Base-by-base conservation (phyloP, 1,284 basidiomycete species). In the Testicularia cyperi region DNA sequence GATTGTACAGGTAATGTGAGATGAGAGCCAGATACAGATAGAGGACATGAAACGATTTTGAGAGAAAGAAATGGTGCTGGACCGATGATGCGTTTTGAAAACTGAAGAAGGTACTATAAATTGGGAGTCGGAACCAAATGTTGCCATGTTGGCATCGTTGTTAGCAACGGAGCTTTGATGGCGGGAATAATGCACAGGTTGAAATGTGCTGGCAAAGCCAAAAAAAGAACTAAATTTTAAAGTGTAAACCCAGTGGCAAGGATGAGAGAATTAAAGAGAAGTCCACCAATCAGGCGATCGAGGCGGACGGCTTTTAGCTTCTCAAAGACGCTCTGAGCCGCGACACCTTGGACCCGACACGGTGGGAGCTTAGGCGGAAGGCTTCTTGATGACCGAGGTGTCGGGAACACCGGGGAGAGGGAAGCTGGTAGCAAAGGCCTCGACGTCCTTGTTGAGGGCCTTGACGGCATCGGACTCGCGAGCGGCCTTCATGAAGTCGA, bases 401-500 rank as follows among this genome's bases (percentile, higher is more conserved):
- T 92, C 88, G 30, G 78, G 79, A 6, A 92, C 85, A 79, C 94
- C 92, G 44, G 94, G 94, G 13, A 98, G 81, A 4, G 94, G 94
- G 88, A 88, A 97, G 78, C 83, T 82, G 61, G 81, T 84, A 15
- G 91, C 88, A 75, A 97, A 97, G 42, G 65, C 80, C 60, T 82
- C 79, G 24, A 94, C 90, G 66, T 92, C 90, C 34, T 82, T 80
- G 34, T 83, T 80, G 47, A 94, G 83, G 67, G 84, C 80, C 72
- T 82, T 82, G 40, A 97, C 89, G 77, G 88, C 87, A 64, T 83
- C 82, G 61, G 85, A 82, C 20, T 80, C 81, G 24, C 86, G 86
- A 35, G 90, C 91, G 32, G 57, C 86, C 56, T 86, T 84, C 67
- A 92, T 84, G 75, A 98, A 98, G 83, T 97, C 94, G 60, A 99